Percentiles rank a stretch among this genome's conserved stretches.
Evolutionary conservation across 208 protist genomes (phyloP).

Genomic region (Porcisia deanei): DNA sequence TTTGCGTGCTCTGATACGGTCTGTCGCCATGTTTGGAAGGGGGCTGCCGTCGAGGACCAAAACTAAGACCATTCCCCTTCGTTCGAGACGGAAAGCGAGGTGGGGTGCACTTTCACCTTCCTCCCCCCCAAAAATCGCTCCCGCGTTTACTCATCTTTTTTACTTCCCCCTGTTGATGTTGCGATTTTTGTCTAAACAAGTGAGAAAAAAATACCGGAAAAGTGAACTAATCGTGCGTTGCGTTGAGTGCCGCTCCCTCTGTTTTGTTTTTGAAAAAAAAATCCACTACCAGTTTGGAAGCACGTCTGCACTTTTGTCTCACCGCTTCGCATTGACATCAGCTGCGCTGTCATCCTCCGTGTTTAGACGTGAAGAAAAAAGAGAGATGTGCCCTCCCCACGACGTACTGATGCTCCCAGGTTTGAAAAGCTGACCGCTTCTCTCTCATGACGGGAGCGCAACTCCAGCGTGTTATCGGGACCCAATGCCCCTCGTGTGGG

Average conservation of each 20-base stretch:
- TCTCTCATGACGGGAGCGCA: not conserved
- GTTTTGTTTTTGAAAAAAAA: not conserved
- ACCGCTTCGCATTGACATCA: not conserved
- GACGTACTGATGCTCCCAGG: not conserved
- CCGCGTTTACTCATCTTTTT: not conserved
- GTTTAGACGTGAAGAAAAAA: no score
- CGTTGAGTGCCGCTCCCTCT: not conserved
- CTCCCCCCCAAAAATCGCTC: not conserved
- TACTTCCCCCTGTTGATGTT: not conserved
- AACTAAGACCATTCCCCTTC: slow-evolving; percentile 10
- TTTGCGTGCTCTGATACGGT: slow-evolving; percentile 85
- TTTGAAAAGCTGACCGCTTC: not conserved
- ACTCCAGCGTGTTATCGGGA: not conserved
- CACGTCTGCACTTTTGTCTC: no score
- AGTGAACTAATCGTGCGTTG: not conserved
- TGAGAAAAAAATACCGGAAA: not conserved
- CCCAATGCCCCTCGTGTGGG: not conserved
- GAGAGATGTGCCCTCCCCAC: not conserved
- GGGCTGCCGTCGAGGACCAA: slow-evolving; percentile 52
- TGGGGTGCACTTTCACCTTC: not conserved
- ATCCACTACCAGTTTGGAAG: not conserved
- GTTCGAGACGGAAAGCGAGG: not conserved
- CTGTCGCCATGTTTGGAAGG: slow-evolving; percentile 88
- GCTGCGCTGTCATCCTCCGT: not conserved
- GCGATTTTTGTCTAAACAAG: not conserved